Base-by-base conservation (phyloP, 805 yeast genomes). In the Kodamaea laetipori region DNA sequence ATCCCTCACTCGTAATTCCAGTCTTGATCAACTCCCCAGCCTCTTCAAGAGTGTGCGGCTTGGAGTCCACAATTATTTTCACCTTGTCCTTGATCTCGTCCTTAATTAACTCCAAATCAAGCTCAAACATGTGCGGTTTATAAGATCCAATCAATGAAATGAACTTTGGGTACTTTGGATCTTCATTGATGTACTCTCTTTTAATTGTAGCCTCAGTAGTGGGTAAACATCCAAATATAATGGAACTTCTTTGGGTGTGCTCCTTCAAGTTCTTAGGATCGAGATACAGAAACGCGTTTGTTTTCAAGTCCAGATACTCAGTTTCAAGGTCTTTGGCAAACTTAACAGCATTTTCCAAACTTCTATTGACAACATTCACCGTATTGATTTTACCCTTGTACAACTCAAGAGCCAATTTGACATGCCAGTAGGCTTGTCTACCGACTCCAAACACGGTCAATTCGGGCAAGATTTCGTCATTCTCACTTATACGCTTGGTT, bases 141-240 rank as follows among this genome's bases (percentile, higher is more conserved):
- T 81, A 82, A 13, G 84, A 78, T 1, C 89, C 89, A 53, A 82
- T 82, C 24, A 81, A 62, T 11, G 82, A 76, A 35, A 82, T 73
- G 57, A 73, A 82, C 24, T 53, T 60, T 40, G 45, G 54, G 26
- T 16, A 47, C 36, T 12, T 46, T 21, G 45, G 57, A 55, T 50
- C 78, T 39, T 28, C 58, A 57, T 43, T 61, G 37, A 69, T 47
- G 50, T 56, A 64, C 11, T 57, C 46, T 9, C 57, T 55, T 26
- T 55, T 55, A 41, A 82, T 72, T 1, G 69, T 57, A 4, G 85
- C 78, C 8, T 56, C 61, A 0, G 78, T 74, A 2, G 83, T 65
- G 3, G 88, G 88, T 6, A 79, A 60, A 54, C 87, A 81, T 3
- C 86, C 82, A 53, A 73, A 81, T 1, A 82, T 70, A 6, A 81